A percentile compares a stretch with the other conserved stretches of the same genome.
phyloP scores from a whole-genome alignment of 2,329 filamentous ascomycete species.

The Ophiocordyceps robertsii region DNA sequence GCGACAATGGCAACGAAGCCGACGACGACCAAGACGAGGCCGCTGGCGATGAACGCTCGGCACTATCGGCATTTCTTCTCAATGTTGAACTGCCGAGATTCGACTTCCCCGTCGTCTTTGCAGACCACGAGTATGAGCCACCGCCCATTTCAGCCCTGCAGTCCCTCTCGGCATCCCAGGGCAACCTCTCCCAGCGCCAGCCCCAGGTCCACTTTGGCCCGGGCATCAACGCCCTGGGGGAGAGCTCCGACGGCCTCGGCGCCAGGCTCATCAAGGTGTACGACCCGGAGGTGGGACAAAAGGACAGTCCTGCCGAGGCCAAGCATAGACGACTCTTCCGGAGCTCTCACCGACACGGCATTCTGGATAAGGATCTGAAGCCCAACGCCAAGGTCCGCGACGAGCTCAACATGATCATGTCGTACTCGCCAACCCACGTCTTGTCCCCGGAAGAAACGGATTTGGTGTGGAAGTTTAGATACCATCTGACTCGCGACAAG shows the following conservation, averaged over 20 bases:
- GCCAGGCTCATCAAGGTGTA: constrained; percentile 71
- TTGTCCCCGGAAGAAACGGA: constrained; percentile 88
- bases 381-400: constrained; percentile 93
- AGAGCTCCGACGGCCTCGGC: constrained; percentile 31
- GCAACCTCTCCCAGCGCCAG: constrained; percentile 62
- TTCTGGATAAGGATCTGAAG: constrained; percentile 86
- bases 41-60: constrained; percentile 29
- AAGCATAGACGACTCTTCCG: constrained; percentile 88
- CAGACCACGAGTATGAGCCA: constrained; percentile 81
- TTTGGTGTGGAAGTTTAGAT: constrained; percentile 92
- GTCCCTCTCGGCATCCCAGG: constrained; percentile 41
- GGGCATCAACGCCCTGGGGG: constrained; percentile 61
- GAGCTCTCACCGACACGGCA: constrained; percentile 81
- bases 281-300: constrained; percentile 80
- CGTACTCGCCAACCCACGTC: constrained; percentile 82
- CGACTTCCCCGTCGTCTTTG: constrained; percentile 90
- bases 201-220: constrained; percentile 85
- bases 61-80: constrained; percentile 56
- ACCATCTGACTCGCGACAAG: constrained; percentile 88
- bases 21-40: constrained; percentile 14
- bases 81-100: constrained; percentile 89
- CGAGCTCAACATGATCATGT: constrained; percentile 81
- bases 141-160: constrained; percentile 69
- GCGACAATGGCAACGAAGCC: constrained; percentile 20
- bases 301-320: constrained; percentile 86